A percentile compares a stretch with the other conserved stretches of the same genome.
Conservation (phyloP, 2,329 filamentous ascomycete species). For the Paecilomyces variotii region DNA sequence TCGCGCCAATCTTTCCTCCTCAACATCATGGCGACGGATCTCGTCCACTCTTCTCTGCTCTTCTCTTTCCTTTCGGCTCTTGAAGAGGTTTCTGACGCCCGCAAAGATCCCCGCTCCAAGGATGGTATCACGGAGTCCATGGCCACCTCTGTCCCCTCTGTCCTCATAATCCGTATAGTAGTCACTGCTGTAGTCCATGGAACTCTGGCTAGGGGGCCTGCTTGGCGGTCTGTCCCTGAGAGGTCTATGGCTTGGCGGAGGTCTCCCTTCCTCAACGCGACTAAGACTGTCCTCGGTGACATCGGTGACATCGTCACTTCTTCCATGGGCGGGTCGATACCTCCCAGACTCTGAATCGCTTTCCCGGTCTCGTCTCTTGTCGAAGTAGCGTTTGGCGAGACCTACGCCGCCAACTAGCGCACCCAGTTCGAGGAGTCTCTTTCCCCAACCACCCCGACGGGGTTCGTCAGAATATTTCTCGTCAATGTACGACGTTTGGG, state of each 20-base stretch:
- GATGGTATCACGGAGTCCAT: slow-evolving; percentile 51
- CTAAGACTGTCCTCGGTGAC: slow-evolving; percentile 34
- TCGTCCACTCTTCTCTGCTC: slow-evolving; percentile 54
- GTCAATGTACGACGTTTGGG: slow-evolving; percentile 53
- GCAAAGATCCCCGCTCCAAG: slow-evolving; percentile 62
- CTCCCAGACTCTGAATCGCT: slow-evolving; percentile 45
- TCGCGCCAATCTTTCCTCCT: slow-evolving; percentile 46
- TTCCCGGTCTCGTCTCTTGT: slow-evolving; percentile 47
- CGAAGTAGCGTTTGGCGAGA: slow-evolving; percentile 52
- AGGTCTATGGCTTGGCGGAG: slow-evolving; percentile 30
- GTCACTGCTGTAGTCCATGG: slow-evolving; percentile 28
- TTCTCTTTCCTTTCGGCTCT: slow-evolving; percentile 48
- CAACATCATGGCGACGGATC: slow-evolving; percentile 42
- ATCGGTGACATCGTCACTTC: slow-evolving; percentile 35
- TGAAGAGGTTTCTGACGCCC: slow-evolving; percentile 50
- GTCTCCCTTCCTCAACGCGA: slow-evolving; percentile 46
- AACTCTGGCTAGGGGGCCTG: slow-evolving; percentile 11
- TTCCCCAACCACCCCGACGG: slow-evolving; percentile 49
- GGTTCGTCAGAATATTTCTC: slow-evolving; percentile 57
- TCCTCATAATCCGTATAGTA: slow-evolving; percentile 37
- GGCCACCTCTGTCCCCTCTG: slow-evolving; percentile 32
- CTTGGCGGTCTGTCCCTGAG: slow-evolving; percentile 21
- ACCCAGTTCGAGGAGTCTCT: slow-evolving; percentile 52
- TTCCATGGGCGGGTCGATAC: slow-evolving; percentile 45
- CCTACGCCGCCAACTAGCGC: slow-evolving; percentile 56